A percentile compares a stretch with the other conserved stretches of the same genome.
phyloP scores from a whole-genome alignment of 495 filamentous ascomycete genomes.

The Thermochaetoides thermophila region DNA sequence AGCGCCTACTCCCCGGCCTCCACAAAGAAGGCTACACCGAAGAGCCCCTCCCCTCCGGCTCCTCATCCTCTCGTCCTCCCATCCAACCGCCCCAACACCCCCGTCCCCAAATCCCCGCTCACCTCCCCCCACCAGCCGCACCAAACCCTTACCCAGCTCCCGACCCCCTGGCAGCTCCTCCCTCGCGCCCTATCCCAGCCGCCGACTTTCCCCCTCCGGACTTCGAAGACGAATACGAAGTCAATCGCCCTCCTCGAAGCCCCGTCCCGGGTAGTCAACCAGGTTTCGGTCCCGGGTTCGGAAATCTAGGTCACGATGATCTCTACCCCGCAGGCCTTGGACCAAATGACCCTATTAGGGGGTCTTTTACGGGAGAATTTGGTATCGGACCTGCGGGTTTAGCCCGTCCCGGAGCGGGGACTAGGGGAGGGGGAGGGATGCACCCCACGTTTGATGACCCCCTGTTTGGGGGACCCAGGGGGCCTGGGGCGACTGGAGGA shows the following conservation, averaged over 20 bases:
- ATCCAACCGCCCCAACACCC: constrained; percentile 17
- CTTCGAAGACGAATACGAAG: constrained; percentile 88
- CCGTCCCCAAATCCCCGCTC: constrained; percentile 19
- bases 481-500: constrained; percentile 22
- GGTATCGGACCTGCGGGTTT: neutral
- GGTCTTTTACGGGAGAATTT: constrained; percentile 26
- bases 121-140: constrained; percentile 40
- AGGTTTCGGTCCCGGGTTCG: constrained; percentile 29
- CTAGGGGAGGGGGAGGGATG: constrained; percentile 56
- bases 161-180: constrained; percentile 44
- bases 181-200: constrained; percentile 49
- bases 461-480: constrained; percentile 54
- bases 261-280: constrained; percentile 11
- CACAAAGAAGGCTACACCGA: constrained; percentile 67
- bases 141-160: constrained; percentile 45
- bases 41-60: constrained; percentile 19
- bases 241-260: constrained; percentile 51
- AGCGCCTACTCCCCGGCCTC: constrained; percentile 59
- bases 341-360: constrained; percentile 65
- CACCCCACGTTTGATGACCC: constrained; percentile 92
- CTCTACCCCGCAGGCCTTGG: constrained; percentile 79
- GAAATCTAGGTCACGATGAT: constrained; percentile 61
- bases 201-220: constrained; percentile 76
- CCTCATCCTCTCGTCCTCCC: too few relatives aligned
- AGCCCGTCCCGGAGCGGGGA: neutral